Evolutionary conservation across 2,329 filamentous ascomycete species (phyloP).

Genomic region (Atkinsonella texensis): DNA sequence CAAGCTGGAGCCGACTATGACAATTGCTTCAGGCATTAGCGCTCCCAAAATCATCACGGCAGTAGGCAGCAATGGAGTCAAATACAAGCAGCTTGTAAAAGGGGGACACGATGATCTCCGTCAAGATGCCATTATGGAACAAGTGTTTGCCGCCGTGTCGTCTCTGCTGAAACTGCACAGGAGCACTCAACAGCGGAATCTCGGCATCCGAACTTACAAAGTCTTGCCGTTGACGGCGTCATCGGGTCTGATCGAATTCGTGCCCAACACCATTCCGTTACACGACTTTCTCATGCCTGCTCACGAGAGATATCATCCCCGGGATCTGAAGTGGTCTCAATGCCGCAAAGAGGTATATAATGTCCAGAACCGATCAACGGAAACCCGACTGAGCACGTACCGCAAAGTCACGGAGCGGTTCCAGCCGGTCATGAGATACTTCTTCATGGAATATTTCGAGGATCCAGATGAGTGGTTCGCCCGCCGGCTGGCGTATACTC

Average conservation of each 20-base stretch:
- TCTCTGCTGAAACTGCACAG: conserved; percentile 78
- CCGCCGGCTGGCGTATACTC: conserved; percentile 78
- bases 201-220: conserved; percentile 94
- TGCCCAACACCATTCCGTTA: conserved; percentile 81
- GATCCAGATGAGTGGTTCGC: conserved; percentile 96
- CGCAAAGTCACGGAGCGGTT: conserved; percentile 70
- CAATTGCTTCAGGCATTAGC: conserved; percentile 81
- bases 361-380: conserved; percentile 57
- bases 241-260: conserved; percentile 93
- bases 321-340: conserved; percentile 61
- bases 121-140: conserved; percentile 98
- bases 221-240: conserved; percentile 77
- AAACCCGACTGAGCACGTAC: conserved; percentile 62
- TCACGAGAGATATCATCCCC: conserved; percentile 75
- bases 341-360: conserved; percentile 72
- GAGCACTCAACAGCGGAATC: conserved; percentile 72
- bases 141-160: conserved; percentile 94
- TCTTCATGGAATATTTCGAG: conserved; percentile 89
- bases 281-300: conserved; percentile 88
- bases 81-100: conserved; percentile 88
- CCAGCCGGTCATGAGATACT: conserved; percentile 88
- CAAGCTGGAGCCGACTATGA: conserved; percentile 62
- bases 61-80: conserved; percentile 61
- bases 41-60: conserved; percentile 88
- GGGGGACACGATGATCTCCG: conserved; percentile 91